Evolutionary conservation across 495 filamentous ascomycete species (phyloP), one percentile per base, ranked within the genome.

Genomic region (Ascodesmis nigricans): DNA sequence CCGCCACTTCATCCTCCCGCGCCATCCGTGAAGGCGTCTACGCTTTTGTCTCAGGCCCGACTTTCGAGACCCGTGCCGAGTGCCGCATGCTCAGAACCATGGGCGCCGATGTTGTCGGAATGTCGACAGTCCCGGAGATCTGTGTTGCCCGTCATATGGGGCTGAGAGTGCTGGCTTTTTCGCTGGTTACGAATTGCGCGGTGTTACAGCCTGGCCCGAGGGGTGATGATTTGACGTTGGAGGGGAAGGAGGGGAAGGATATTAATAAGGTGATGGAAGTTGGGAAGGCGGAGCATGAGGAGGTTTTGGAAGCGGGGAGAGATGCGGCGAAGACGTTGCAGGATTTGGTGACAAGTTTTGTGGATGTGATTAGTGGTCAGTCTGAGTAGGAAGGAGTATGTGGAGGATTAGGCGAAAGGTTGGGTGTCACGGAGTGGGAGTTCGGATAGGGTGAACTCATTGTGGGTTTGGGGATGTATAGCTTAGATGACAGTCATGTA

Each of bases 81-180:
- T 79, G 75, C 42, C 65, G 75, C 13, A 69, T 81, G 66, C 61
- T 82, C 38, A 61, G 59, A 18, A 55, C 50, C 21, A 50, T 78
- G 9, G 75, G 74, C 5, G 75, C 72, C 17, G 75, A 81, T 52
- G 53, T 79, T 11, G 75, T 80, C 2, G 75, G 75, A 5, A 80
- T 81, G 76, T 76, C 71, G 11, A 79, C 75, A 4, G 71, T 80
- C 10, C 76, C 76, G 7, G 76, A 82, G 47, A 71, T 79, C 25
- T 63, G 79, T 31, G 68, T 74, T 11, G 75, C 76, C 9, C 61
- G 76, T 41, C 76, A 82, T 46, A 69, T 62, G 36, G 70, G 66
- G 7, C 61, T 82, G 35, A 59, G 66, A 20, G 69, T 80, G n/a
- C 49, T 78, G 26, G 76, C 73, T 21, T 63, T 79, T 41, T 79